Evolutionary conservation across 2,329 filamentous ascomycete genomes (phyloP), one percentile per base, ranked within the genome.

Genomic region (Paecilomyces variotii): DNA sequence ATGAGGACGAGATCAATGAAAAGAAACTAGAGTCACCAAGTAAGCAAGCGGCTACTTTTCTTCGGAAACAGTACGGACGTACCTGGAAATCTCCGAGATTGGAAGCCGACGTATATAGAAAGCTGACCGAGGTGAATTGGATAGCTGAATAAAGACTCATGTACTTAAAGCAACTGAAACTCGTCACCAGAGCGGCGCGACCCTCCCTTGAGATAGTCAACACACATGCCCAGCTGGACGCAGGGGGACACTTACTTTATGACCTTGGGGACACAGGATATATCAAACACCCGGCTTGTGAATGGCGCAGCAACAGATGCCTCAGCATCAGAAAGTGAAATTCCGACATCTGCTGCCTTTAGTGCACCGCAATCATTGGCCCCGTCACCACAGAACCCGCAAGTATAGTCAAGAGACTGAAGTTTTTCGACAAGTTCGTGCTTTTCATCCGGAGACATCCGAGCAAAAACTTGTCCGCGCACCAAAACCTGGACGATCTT

Each of bases 121-220:
- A 97, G 81, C 89, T 96, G 69, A 99, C 95, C 0, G 90, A 91
- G 6, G 91, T 96, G 78, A 99, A 99, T 74, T 99, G 94, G 64
- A 99, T 99, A n/a, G 94, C 93, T 2, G 92, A 97, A 79, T 99
- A 99, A 64, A 99, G 77, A 67, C 90, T 95, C 95, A 99, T 99
- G 76, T 96, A 99, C 79, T 97, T 99, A 83, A 99, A 99, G 78
- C 94, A 99, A 78, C 90, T 95, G 78, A 99, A 99, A 74, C 91
- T 96, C 11, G 94, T 99, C n/a, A 97, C 92, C 34, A 99, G 82
- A 34, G 95, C 90, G 24, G 93, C 93, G 62, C 95, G 87, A 24
- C 94, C 94, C 79, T 99, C 94, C 64, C 91, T 87, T 74, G 63
- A 55, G 45, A 56, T 35, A 25, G 27, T 69, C 65, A 72, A 61